Evolutionary conservation across 2,329 filamentous ascomycete genomes (phyloP).

Genomic region (Colletotrichum theobromicola): DNA sequence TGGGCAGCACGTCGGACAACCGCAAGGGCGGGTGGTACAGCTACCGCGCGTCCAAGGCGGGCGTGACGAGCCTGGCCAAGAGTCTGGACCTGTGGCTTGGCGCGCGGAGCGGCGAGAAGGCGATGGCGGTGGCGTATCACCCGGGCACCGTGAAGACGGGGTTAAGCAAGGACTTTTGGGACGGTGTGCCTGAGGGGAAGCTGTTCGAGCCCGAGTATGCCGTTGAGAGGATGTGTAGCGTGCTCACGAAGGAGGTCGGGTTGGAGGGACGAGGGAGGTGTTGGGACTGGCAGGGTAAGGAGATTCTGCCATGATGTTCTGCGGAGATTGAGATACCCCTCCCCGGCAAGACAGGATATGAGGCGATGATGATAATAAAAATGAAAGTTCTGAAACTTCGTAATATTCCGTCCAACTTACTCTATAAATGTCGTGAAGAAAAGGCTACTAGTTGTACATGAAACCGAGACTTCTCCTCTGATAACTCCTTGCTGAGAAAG

Average conservation of each 20-base stretch:
- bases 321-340: background rate
- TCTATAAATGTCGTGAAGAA: conserved; percentile 6
- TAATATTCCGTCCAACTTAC: background rate
- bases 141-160: conserved; percentile 82
- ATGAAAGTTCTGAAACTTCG: background rate
- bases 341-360: too few relatives aligned
- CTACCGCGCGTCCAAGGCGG: conserved; percentile 79
- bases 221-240: conserved; percentile 66
- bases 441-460: conserved; percentile 12
- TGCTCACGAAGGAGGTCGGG: conserved; percentile 55
- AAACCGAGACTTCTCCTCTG: conserved; percentile 1
- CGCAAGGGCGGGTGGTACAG: conserved; percentile 79
- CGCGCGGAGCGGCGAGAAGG: conserved; percentile 62
- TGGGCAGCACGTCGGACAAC: conserved; percentile 78
- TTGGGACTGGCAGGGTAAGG: conserved; percentile 73
- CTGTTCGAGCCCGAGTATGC: conserved; percentile 72
- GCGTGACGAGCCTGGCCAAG: conserved; percentile 73
- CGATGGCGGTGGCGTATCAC: conserved; percentile 74
- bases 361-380: too few relatives aligned
- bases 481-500: conserved; percentile 14
- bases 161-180: conserved; percentile 76
- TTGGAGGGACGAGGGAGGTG: conserved; percentile 63
- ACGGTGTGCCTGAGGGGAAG: conserved; percentile 61
- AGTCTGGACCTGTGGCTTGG: conserved; percentile 73
- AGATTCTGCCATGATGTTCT: conserved; percentile 57